Evolutionary conservation across 2,329 filamentous ascomycete genomes (phyloP).

Genomic region (Colletotrichum tamarilloi): DNA sequence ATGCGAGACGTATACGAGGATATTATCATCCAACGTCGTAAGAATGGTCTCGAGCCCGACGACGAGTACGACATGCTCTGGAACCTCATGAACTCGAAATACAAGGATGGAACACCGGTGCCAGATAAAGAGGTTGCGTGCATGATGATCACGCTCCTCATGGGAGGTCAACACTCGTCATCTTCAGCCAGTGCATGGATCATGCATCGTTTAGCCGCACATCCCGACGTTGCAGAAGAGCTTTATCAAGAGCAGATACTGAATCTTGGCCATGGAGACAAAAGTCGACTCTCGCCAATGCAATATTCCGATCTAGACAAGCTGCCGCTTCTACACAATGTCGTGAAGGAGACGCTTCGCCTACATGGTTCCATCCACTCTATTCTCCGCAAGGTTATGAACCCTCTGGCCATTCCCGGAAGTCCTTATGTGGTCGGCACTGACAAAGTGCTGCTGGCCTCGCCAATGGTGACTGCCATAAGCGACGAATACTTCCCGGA

Average conservation of each 20-base stretch:
- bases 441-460: constrained; percentile 57
- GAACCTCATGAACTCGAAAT: constrained; percentile 49
- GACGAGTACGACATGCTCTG: neutral
- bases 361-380: constrained; percentile 69
- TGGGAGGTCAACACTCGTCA: constrained; percentile 86
- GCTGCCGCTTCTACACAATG: neutral
- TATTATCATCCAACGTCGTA: neutral
- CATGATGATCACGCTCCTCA: constrained; percentile 88
- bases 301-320: neutral
- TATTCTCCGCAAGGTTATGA: neutral
- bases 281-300: neutral
- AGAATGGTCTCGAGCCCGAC: neutral
- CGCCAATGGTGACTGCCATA: constrained; percentile 54
- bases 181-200: constrained; percentile 84
- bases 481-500: constrained; percentile 69
- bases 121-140: constrained; percentile 83
- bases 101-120: constrained; percentile 77
- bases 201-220: constrained; percentile 76
- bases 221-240: constrained; percentile 75
- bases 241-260: constrained; percentile 55
- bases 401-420: neutral
- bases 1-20: neutral
- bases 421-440: constrained; percentile 45
- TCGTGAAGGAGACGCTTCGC: constrained; percentile 77
- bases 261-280: constrained; percentile 46